Evolutionary conservation across 192 early-diverging fungal species (phyloP).

Genomic region (Spizellomyces sp.): DNA sequence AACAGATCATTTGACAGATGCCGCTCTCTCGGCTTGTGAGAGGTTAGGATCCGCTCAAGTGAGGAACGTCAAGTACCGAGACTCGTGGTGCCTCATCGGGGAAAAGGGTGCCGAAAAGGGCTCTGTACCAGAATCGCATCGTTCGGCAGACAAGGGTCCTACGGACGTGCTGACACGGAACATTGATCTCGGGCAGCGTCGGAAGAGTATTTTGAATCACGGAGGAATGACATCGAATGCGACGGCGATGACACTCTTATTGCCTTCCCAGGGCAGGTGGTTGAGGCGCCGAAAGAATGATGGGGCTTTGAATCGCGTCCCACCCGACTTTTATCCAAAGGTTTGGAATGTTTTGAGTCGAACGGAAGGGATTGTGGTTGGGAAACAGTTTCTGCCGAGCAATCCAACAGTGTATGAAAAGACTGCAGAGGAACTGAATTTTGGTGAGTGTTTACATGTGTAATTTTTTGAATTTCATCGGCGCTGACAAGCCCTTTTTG

Average conservation of each 20-base stretch:
- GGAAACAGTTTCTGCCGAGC: slow-evolving; percentile 59
- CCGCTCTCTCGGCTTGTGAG: slow-evolving; percentile 59
- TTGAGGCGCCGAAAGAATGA: slow-evolving; percentile 79
- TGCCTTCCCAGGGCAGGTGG: slow-evolving; percentile 63
- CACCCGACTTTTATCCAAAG: slow-evolving; percentile 74
- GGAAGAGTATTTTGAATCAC: slow-evolving; percentile 46
- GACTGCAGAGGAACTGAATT: slow-evolving; percentile 85
- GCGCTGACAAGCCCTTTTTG: not conserved
- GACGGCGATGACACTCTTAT: slow-evolving; percentile 25
- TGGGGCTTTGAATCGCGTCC: slow-evolving; percentile 82
- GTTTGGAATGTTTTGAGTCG: slow-evolving; percentile 73
- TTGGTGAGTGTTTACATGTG: slow-evolving; percentile 51
- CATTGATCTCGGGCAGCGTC: slow-evolving; percentile 50
- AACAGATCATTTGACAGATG: slow-evolving; percentile 64
- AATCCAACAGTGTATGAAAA: slow-evolving; percentile 82
- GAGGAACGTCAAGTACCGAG: slow-evolving; percentile 65
- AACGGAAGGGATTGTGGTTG: slow-evolving; percentile 62
- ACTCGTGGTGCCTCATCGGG: slow-evolving; percentile 83
- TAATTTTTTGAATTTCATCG: not conserved
- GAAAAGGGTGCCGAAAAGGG: slow-evolving; percentile 68
- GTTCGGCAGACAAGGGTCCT: slow-evolving; percentile 46
- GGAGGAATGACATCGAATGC: slow-evolving; percentile 1
- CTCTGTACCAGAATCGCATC: slow-evolving; percentile 58
- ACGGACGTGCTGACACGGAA: slow-evolving; percentile 57
- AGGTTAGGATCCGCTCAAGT: slow-evolving; percentile 63